phyloP scores from a whole-genome alignment of 257 asterid genomes.

The Dorcoceras hygrometricum region DNA sequence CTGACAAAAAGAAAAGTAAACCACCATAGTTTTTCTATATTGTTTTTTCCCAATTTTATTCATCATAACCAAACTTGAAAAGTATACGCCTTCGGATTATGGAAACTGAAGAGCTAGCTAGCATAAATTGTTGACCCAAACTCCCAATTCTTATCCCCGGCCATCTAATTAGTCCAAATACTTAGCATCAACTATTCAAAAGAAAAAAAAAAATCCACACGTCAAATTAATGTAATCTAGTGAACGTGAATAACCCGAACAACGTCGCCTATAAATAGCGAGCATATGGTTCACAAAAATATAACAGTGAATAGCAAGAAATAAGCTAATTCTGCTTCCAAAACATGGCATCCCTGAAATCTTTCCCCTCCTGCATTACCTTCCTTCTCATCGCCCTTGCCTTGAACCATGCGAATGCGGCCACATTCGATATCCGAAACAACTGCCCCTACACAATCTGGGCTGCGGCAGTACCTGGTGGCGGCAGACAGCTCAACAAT shows the following conservation, averaged over 20 bases:
- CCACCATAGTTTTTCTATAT: no score
- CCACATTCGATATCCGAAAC: constrained; percentile 38
- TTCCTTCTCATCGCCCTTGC: constrained; percentile 20
- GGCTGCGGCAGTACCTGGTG: constrained; percentile 50
- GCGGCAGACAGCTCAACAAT: constrained; percentile 38
- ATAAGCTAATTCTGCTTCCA: neutral
- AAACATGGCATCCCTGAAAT: constrained; percentile 17
- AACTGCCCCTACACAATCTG: constrained; percentile 44
- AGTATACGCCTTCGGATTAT: neutral
- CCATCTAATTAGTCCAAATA: neutral
- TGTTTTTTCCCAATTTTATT: no score
- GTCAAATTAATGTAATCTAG: no score
- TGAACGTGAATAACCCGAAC: neutral
- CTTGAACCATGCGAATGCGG: constrained; percentile 25
- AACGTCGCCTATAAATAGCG: neutral
- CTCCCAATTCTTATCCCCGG: neutral
- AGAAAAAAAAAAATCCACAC: neutral
- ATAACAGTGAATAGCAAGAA: neutral
- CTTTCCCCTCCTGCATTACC: neutral
- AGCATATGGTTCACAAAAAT: neutral
- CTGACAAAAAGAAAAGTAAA: no score
- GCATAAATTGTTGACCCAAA: neutral
- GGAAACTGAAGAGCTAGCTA: no score
- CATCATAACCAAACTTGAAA: neutral
- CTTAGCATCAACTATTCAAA: neutral